These are phyloP conservation scores for Plantago coronopus DNA, from an alignment of 305 asterid genomes.

Conservation along the genomic window DNA sequence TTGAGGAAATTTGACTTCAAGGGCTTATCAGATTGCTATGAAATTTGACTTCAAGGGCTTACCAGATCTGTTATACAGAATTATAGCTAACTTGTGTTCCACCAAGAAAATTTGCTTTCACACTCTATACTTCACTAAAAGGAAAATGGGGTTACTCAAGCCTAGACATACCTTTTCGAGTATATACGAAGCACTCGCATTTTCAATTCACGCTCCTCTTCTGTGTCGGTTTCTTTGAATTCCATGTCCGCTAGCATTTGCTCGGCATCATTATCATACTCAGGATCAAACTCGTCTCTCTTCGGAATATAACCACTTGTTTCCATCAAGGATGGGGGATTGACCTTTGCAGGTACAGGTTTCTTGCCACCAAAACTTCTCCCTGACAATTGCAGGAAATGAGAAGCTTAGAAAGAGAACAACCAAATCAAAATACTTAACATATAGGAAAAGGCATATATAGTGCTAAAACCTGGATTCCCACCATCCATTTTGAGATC, in stretches of 20 bases:
- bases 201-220: constrained; percentile 66
- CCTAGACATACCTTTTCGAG: constrained; percentile 58
- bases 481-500: constrained; percentile 60
- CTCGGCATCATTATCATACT: constrained; percentile 76
- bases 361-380: constrained; percentile 55
- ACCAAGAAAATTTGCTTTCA: neutral
- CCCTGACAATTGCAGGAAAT: constrained; percentile 38
- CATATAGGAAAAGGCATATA: no score
- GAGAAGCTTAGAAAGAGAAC: constrained; percentile 15
- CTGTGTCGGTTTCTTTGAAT: constrained; percentile 71
- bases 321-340: constrained; percentile 53
- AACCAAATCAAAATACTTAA: constrained; percentile 6
- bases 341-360: constrained; percentile 45
- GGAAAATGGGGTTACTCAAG: constrained; percentile 5
- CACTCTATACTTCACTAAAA: constrained; percentile 10
- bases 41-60: no score
- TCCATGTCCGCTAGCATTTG: constrained; percentile 72
- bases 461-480: constrained; percentile 7
- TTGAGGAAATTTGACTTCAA: no score
- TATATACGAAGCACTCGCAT: constrained; percentile 63
- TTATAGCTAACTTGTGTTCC: neutral
- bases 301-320: constrained; percentile 60
- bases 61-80: no score
- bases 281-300: constrained; percentile 66
- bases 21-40: no score